Conservation (phyloP, 768 basidiomycete species). For the Trametes cingulata region DNA sequence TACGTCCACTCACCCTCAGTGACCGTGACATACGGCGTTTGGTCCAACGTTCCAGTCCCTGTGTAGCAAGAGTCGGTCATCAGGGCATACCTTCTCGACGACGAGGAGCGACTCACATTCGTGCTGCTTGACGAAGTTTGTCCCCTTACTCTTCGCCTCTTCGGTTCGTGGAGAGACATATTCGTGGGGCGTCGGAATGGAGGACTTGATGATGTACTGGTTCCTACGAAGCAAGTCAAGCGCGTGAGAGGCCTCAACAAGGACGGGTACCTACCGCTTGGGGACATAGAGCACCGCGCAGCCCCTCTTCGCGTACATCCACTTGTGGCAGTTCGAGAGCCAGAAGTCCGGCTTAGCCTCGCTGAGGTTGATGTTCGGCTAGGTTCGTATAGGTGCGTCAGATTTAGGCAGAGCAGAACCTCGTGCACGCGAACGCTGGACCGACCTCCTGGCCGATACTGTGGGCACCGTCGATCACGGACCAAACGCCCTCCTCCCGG, state of each 20-base stretch:
- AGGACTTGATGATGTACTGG: conserved; percentile 59
- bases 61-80: background rate
- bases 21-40: conserved; percentile 53
- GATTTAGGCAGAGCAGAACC: background rate
- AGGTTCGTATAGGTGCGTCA: background rate
- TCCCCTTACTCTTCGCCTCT: conserved; percentile 5
- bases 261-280: conserved; percentile 40
- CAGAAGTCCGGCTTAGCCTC: conserved; percentile 70
- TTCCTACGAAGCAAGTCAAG: conserved; percentile 42
- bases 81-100: background rate
- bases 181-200: conserved; percentile 55
- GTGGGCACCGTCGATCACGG: conserved; percentile 80
- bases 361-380: conserved; percentile 52
- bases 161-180: conserved; percentile 48
- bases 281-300: conserved; percentile 78
- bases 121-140: conserved; percentile 28
- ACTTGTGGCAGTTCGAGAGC: conserved; percentile 87
- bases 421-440: background rate
- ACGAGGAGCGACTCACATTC: conserved; percentile 20
- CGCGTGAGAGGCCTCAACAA: background rate
- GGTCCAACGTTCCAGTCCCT: conserved; percentile 72
- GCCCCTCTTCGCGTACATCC: conserved; percentile 71
- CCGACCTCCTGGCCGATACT: conserved; percentile 67
- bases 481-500: conserved; percentile 60
- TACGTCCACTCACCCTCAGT: conserved; percentile 44